These are phyloP conservation scores for Trichoderma pleuroti DNA, from an alignment of 2,329 filamentous ascomycete genomes.

Conservation along the genomic window DNA sequence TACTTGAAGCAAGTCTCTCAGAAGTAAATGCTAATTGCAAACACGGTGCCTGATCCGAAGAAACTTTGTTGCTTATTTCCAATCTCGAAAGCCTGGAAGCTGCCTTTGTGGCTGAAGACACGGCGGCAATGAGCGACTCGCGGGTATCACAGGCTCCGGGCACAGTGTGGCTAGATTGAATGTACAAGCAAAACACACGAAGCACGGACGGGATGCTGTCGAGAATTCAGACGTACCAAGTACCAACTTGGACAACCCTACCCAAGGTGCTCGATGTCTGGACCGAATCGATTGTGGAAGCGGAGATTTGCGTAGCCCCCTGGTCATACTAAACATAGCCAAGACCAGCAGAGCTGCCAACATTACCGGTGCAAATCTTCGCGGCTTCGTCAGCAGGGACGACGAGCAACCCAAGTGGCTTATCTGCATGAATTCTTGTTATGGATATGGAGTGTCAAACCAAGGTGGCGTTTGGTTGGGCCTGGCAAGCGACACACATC, in stretches of 20 bases:
- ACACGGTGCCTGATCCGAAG: neutral
- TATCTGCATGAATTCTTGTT: slow-evolving; percentile 8
- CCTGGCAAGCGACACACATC: slow-evolving; percentile 2
- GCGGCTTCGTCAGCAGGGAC: slow-evolving; percentile 6
- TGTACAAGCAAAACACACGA: slow-evolving; percentile 11
- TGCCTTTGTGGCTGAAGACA: neutral
- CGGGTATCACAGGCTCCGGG: slow-evolving; percentile 10
- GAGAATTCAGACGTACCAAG: neutral
- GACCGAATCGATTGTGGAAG: slow-evolving; percentile 1
- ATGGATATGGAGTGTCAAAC: slow-evolving; percentile 8
- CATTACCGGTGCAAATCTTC: slow-evolving; percentile 7
- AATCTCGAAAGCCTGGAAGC: neutral
- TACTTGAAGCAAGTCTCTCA: neutral
- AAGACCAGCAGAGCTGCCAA: slow-evolving; percentile 13
- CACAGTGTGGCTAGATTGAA: slow-evolving; percentile 4
- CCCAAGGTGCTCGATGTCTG: neutral
- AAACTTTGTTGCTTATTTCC: neutral
- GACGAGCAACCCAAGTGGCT: slow-evolving; percentile 8
- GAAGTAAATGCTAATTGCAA: neutral
- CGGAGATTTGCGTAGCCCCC: slow-evolving; percentile 17
- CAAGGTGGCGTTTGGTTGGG: slow-evolving; percentile 14
- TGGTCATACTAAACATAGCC: slow-evolving; percentile 8
- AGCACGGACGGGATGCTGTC: neutral
- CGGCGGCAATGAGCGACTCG: neutral
- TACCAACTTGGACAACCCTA: slow-evolving; percentile 6